phyloP scores from a whole-genome alignment of 257 asterid species.

The Nicotiana attenuata region DNA sequence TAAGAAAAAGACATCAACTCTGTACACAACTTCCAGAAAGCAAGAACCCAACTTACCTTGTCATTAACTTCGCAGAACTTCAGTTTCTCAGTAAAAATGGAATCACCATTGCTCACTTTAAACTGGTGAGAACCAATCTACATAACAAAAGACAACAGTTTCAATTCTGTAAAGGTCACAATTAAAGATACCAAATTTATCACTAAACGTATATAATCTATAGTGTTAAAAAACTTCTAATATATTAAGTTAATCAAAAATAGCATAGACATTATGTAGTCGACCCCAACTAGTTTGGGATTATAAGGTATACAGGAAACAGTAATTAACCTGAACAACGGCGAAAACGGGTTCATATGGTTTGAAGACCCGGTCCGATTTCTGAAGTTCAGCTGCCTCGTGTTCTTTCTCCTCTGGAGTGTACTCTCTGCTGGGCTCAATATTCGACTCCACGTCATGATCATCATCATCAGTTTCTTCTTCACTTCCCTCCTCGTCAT shows the following conservation, averaged over 20 bases:
- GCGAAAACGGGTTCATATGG: slow-evolving; percentile 72
- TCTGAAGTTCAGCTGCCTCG: slow-evolving; percentile 41
- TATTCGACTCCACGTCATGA: not conserved
- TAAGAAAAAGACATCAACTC: not conserved
- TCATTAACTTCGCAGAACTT: slow-evolving; percentile 85
- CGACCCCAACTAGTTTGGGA: not conserved
- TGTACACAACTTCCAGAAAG: not conserved
- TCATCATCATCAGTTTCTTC: slow-evolving; percentile 11
- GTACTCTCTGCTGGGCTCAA: not conserved
- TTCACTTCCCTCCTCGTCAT: slow-evolving; percentile 3
- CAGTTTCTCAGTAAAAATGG: slow-evolving; percentile 67
- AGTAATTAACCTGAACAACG: slow-evolving; percentile 58
- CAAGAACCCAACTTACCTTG: slow-evolving; percentile 46
- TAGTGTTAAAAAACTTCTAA: too few species aligned
- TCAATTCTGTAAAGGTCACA: not conserved
- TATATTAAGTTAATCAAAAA: too few species aligned
- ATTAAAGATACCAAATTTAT: not conserved
- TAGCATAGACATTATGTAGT: too few species aligned
- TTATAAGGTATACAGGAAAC: not conserved
- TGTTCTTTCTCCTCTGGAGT: slow-evolving; percentile 2
- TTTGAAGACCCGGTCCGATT: slow-evolving; percentile 52
- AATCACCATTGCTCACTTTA: slow-evolving; percentile 88
- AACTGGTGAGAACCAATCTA: slow-evolving; percentile 97
- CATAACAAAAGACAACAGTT: not conserved
- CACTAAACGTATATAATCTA: not conserved